A percentile compares a stretch with the other conserved stretches of the same genome.
phyloP scores from a whole-genome alignment of 2,329 filamentous ascomycete species.

The Verticillium zaregamsianum region DNA sequence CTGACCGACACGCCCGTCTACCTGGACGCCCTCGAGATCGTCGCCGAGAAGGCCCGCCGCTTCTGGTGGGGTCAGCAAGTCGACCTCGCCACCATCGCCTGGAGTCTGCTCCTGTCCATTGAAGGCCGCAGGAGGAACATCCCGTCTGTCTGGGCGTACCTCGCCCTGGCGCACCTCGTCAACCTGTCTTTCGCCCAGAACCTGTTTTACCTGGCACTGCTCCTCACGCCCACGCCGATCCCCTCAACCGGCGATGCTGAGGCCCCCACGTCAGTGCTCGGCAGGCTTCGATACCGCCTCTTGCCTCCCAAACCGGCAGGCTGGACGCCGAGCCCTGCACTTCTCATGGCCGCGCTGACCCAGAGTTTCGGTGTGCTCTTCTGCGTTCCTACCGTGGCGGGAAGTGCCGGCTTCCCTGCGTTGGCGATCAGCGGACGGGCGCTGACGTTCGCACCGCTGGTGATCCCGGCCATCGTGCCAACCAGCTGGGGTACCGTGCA shows the following conservation, averaged over 20 bases:
- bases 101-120: conserved; percentile 53
- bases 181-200: conserved; percentile 59
- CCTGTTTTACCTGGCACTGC: conserved; percentile 56
- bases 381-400: conserved; percentile 33
- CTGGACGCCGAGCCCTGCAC: conserved; percentile 34
- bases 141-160: conserved; percentile 49
- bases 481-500: conserved; percentile 42
- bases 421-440: conserved; percentile 26
- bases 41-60: conserved; percentile 48
- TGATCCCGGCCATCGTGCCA: conserved; percentile 43
- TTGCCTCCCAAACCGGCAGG: conserved; percentile 36
- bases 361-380: conserved; percentile 31
- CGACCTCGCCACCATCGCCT: conserved; percentile 49
- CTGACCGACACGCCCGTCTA: conserved; percentile 48
- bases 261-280: conserved; percentile 23
- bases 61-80: conserved; percentile 62
- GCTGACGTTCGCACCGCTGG: conserved; percentile 40
- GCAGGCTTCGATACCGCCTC: conserved; percentile 21
- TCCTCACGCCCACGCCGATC: conserved; percentile 50
- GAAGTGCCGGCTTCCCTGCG: conserved; percentile 33
- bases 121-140: conserved; percentile 56
- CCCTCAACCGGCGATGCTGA: conserved; percentile 18
- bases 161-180: conserved; percentile 54
- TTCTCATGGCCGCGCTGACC: conserved; percentile 28
- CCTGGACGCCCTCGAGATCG: conserved; percentile 48